Percentiles rank a stretch among this genome's conserved stretches.
phyloP scores from a whole-genome alignment of 2,329 filamentous ascomycete genomes.

The Ceratocystis variospora region DNA sequence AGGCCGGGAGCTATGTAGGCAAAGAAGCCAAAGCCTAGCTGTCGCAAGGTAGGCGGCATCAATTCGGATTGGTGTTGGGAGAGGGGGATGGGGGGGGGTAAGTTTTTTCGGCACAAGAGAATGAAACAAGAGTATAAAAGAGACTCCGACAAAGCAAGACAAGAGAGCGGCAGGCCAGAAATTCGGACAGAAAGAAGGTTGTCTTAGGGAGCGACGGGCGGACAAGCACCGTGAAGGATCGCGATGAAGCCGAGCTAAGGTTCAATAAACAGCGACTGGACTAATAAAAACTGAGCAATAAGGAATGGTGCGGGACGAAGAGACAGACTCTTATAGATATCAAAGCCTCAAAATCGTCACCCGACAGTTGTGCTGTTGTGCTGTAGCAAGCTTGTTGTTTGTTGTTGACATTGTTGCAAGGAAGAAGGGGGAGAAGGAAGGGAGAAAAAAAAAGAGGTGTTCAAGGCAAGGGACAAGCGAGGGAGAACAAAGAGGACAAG shows the following conservation, averaged over 20 bases:
- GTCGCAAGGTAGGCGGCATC: not conserved
- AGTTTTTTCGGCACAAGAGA: not conserved
- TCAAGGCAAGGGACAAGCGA: not conserved
- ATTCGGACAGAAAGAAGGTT: not conserved
- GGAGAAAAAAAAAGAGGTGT: not conserved
- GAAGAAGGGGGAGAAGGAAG: not conserved
- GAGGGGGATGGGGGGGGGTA: no score
- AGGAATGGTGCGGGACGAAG: not conserved
- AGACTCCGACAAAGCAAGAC: not conserved
- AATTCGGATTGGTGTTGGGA: not conserved
- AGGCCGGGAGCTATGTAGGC: constrained; percentile 20
- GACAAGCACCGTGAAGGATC: not conserved
- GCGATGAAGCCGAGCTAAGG: not conserved
- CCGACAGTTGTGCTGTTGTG: not conserved
- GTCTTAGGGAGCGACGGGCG: not conserved
- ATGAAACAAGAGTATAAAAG: not conserved
- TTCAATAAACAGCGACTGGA: not conserved
- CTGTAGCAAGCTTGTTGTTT: not conserved
- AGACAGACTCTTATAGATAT: not conserved
- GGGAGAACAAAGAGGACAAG: not conserved
- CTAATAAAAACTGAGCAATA: not conserved
- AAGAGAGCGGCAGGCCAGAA: not conserved
- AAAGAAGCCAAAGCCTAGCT: not conserved
- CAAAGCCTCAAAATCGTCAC: not conserved
- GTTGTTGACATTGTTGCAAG: constrained; percentile 2